A percentile compares a stretch with the other conserved stretches of the same genome.
Evolutionary conservation across 176 grass and related monocot genomes (phyloP).

Genomic region (Puya raimondii): DNA sequence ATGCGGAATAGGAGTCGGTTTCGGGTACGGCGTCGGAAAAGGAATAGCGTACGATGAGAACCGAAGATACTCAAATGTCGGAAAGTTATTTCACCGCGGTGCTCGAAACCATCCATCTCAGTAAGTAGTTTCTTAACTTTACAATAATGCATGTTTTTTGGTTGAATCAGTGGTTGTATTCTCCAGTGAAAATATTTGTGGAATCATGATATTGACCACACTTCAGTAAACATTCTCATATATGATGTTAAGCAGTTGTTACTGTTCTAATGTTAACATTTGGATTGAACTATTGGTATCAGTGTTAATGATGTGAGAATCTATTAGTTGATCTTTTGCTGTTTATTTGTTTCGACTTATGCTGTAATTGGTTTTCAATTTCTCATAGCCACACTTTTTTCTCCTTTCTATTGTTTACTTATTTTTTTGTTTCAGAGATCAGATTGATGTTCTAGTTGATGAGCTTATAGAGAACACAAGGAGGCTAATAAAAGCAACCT

Average conservation of each 20-base stretch:
- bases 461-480: slow-evolving; percentile 73
- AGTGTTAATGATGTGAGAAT: no score
- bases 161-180: no score
- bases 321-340: no score
- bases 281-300: no score
- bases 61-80: slow-evolving; percentile 70
- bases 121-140: slow-evolving; percentile 39
- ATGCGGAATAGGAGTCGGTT: slow-evolving; percentile 86
- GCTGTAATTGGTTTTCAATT: background rate
- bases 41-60: slow-evolving; percentile 73
- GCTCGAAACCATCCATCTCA: slow-evolving; percentile 38
- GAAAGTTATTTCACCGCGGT: slow-evolving; percentile 40
- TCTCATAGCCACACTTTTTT: background rate
- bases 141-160: background rate
- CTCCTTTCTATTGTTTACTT: background rate
- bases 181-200: no score
- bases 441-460: slow-evolving; percentile 55
- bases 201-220: no score
- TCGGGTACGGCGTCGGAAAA: slow-evolving; percentile 80
- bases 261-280: no score
- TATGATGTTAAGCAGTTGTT: no score
- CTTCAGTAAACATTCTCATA: no score
- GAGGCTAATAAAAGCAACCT: slow-evolving; percentile 67
- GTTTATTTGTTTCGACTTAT: background rate
- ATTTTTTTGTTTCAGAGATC: slow-evolving; percentile 33